Conservation (phyloP, 2,329 filamentous ascomycete genomes). For the Chrysosphaeria jannelii region DNA sequence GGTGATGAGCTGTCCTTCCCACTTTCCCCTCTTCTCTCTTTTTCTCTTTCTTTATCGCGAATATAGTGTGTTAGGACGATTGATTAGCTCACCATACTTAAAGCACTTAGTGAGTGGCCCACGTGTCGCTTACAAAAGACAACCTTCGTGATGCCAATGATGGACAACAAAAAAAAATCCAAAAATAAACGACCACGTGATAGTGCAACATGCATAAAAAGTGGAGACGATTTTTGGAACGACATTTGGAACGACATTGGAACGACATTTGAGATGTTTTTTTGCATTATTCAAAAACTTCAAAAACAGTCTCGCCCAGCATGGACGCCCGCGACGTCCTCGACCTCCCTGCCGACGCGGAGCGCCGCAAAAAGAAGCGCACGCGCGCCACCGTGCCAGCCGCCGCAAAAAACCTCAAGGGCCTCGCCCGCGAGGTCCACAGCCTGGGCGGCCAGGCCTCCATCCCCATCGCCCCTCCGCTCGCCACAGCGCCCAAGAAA, state of each 20-base stretch:
- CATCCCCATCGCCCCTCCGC: constrained; percentile 32
- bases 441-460: constrained; percentile 34
- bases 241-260: too few relatives aligned
- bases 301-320: constrained; percentile 25
- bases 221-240: too few relatives aligned
- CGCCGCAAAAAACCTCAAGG: constrained; percentile 21
- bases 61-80: too few relatives aligned
- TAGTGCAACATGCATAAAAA: too few relatives aligned
- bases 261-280: too few relatives aligned
- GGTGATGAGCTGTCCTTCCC: too few relatives aligned
- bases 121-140: too few relatives aligned
- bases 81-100: too few relatives aligned
- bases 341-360: constrained; percentile 27
- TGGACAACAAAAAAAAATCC: background rate
- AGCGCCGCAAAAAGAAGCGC: constrained; percentile 49
- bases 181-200: background rate
- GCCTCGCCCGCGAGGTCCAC: constrained; percentile 33
- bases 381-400: constrained; percentile 17
- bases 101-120: too few relatives aligned
- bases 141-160: too few relatives aligned
- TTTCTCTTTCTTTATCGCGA: too few relatives aligned
- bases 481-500: constrained; percentile 24
- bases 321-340: constrained; percentile 72
- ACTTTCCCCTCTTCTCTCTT: too few relatives aligned
- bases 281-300: background rate